phyloP scores from a whole-genome alignment of 768 basidiomycete genomes.

The Calocybe indica region DNA sequence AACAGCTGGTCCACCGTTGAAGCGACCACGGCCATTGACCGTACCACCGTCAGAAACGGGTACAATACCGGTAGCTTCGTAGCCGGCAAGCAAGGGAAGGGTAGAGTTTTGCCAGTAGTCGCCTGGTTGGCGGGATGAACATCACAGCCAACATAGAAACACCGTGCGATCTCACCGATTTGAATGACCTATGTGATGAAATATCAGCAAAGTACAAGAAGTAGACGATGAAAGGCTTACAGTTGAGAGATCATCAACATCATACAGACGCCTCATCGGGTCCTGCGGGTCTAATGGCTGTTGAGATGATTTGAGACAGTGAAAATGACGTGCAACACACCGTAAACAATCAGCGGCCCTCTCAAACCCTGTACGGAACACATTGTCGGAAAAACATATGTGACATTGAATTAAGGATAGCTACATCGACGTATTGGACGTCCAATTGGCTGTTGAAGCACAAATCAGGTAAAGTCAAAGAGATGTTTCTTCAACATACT shows the following conservation, averaged over 20 bases:
- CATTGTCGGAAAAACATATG: background rate
- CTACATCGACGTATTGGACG: conserved; percentile 16
- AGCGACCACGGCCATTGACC: conserved; percentile 43
- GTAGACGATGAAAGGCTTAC: background rate
- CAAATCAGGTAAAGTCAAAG: background rate
- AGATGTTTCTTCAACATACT: no score
- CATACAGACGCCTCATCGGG: conserved; percentile 12
- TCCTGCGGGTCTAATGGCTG: conserved; percentile 9
- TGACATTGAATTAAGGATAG: background rate
- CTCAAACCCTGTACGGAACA: conserved; percentile 13
- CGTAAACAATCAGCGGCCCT: conserved; percentile 23
- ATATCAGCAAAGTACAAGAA: background rate
- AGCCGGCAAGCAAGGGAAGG: conserved; percentile 20
- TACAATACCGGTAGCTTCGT: conserved; percentile 18
- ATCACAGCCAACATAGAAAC: conserved; percentile 3
- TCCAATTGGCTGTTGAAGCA: conserved; percentile 8
- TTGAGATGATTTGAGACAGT: background rate
- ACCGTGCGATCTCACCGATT: conserved; percentile 7
- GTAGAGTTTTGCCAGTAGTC: conserved; percentile 39
- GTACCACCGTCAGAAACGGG: conserved; percentile 32
- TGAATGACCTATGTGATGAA: conserved; percentile 12
- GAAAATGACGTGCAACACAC: background rate
- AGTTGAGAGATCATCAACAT: conserved; percentile 13
- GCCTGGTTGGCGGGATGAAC: conserved; percentile 23
- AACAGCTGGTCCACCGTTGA: conserved; percentile 29